phyloP scores from a whole-genome alignment of 257 asterid species.

The Penstemon eatonii region DNA sequence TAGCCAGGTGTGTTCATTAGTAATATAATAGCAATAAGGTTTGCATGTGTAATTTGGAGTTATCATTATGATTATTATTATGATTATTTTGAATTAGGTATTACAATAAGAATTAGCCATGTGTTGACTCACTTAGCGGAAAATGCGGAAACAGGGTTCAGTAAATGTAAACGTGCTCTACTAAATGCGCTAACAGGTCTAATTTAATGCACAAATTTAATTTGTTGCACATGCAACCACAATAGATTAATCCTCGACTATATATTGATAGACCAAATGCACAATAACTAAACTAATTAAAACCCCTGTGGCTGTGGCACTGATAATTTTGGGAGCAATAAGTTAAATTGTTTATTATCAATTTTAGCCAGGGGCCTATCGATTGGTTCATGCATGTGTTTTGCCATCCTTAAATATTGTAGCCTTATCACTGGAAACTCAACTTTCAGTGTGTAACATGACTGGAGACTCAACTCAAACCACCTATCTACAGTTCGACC shows the following conservation, averaged over 20 bases:
- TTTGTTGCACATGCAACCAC: constrained; percentile 45
- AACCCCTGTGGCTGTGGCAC: constrained; percentile 37
- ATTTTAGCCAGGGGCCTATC: neutral
- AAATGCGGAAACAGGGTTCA: constrained; percentile 55
- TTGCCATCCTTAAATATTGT: neutral
- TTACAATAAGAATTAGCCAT: no score
- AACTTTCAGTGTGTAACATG: no score
- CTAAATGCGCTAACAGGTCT: constrained; percentile 51
- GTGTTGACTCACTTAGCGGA: constrained; percentile 36
- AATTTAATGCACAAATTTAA: constrained; percentile 41
- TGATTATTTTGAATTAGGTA: no score
- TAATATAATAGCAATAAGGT: no score
- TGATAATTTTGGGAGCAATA: constrained; percentile 30
- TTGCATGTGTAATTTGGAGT: no score
- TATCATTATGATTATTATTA: no score
- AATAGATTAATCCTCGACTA: neutral
- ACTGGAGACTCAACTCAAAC: no score
- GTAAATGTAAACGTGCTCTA: constrained; percentile 69
- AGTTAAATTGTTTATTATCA: constrained; percentile 4
- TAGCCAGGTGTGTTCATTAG: no score
- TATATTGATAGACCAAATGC: constrained; percentile 16
- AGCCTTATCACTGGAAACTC: neutral
- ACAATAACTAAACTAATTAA: constrained; percentile 14
- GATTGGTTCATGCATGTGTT: neutral
- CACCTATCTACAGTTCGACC: no score